Conservation (phyloP, 2,329 filamentous ascomycete genomes). For the Pseudocercospora vitis region DNA sequence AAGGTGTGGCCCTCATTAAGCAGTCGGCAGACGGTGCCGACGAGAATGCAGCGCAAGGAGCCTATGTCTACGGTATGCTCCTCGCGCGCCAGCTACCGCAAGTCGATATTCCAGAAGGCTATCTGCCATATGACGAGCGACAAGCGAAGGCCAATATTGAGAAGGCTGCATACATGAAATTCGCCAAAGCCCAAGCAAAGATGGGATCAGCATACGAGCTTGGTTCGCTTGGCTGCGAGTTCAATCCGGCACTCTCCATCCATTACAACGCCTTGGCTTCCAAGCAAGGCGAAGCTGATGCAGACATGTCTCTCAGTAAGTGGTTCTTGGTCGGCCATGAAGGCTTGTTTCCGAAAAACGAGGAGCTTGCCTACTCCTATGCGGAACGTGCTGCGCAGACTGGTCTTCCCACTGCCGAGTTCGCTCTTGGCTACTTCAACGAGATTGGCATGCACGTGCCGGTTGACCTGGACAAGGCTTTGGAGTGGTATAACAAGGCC, state of each 20-base stretch:
- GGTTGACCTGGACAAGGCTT: constrained; percentile 78
- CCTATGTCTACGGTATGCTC: constrained; percentile 87
- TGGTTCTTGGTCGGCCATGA: constrained; percentile 98
- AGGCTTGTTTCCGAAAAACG: constrained; percentile 89
- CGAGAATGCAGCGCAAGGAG: constrained; percentile 94
- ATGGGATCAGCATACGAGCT: constrained; percentile 96
- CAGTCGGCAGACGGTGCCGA: constrained; percentile 83
- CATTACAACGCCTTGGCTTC: constrained; percentile 95
- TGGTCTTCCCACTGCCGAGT: constrained; percentile 86
- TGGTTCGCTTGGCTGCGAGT: constrained; percentile 89
- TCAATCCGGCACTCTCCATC: constrained; percentile 85
- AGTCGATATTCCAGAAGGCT: constrained; percentile 72
- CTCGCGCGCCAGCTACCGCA: constrained; percentile 88
- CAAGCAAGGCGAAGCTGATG: constrained; percentile 87
- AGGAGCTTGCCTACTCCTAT: constrained; percentile 87
- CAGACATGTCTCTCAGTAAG: constrained; percentile 93
- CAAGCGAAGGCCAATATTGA: constrained; percentile 85
- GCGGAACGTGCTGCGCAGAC: constrained; percentile 80
- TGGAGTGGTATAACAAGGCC: constrained; percentile 86
- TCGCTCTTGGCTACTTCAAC: constrained; percentile 95
- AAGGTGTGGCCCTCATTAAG: constrained; percentile 78
- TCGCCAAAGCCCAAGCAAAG: constrained; percentile 93
- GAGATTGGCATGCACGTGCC: constrained; percentile 92
- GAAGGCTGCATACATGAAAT: constrained; percentile 92
- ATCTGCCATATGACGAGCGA: constrained; percentile 69